Conservation (phyloP, 495 filamentous ascomycete species). For the Sphaerosporella brunnea region DNA sequence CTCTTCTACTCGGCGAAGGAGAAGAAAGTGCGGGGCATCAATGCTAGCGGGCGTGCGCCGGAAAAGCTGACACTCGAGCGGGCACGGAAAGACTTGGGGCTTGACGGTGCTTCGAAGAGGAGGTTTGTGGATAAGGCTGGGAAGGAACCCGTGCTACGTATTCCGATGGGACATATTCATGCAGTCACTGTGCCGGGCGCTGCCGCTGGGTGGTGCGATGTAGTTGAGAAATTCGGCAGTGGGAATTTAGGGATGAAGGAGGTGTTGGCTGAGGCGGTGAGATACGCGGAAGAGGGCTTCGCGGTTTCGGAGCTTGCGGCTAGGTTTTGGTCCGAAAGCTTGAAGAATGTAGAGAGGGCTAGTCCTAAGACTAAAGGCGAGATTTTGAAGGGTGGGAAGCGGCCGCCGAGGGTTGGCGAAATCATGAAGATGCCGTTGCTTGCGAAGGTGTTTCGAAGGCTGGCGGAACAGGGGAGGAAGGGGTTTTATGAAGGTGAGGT, state of each 20-base stretch:
- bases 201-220: conserved; percentile 86
- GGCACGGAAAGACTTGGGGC: conserved; percentile 48
- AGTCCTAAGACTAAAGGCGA: conserved; percentile 64
- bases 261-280: conserved; percentile 66
- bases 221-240: conserved; percentile 79
- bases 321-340: conserved; percentile 45
- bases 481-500: conserved; percentile 83
- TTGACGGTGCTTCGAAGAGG: conserved; percentile 42
- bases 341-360: conserved; percentile 42
- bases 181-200: conserved; percentile 77
- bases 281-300: conserved; percentile 75
- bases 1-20: conserved; percentile 78
- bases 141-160: conserved; percentile 22
- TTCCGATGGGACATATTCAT: conserved; percentile 62
- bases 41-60: conserved; percentile 75
- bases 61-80: conserved; percentile 48
- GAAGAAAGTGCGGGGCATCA: conserved; percentile 64
- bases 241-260: conserved; percentile 62
- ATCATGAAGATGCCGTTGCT: conserved; percentile 71
- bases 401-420: conserved; percentile 67
- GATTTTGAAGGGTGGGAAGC: conserved; percentile 42
- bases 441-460: conserved; percentile 60
- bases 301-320: conserved; percentile 70
- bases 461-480: conserved; percentile 65
- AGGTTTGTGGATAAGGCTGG: not conserved